These are phyloP conservation scores for Rhynchospora pubera DNA, from an alignment of 176 grass and related monocot species.

Conservation along the genomic window DNA sequence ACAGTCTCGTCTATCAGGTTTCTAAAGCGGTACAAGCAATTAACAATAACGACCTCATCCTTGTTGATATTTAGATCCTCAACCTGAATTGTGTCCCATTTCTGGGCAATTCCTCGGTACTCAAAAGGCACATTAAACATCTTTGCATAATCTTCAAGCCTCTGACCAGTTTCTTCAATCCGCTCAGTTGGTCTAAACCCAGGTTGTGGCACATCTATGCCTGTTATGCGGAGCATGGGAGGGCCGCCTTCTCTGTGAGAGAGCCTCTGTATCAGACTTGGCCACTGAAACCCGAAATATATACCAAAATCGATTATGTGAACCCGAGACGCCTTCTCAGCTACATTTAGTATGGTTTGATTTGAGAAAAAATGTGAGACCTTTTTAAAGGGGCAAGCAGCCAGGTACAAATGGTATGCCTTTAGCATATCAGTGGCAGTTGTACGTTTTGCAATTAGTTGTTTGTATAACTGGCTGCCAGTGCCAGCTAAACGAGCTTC, in stretches of 20 bases:
- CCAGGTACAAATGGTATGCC: conserved; percentile 90
- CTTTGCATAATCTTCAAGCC: conserved; percentile 76
- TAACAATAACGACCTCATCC: conserved; percentile 85
- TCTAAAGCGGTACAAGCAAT: conserved; percentile 90
- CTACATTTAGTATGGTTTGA: conserved; percentile 79
- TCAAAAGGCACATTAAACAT: conserved; percentile 73
- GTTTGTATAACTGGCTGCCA: conserved; percentile 76
- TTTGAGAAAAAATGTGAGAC: conserved; percentile 93
- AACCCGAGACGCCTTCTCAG: conserved; percentile 65
- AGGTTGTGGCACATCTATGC: conserved; percentile 89
- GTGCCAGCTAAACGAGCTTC: conserved; percentile 93
- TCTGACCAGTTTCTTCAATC: conserved; percentile 79
- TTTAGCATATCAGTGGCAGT: conserved; percentile 87
- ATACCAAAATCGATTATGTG: conserved; percentile 98
- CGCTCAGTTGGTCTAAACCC: conserved; percentile 86
- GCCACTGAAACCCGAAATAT: conserved; percentile 95
- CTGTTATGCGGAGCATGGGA: conserved; percentile 69
- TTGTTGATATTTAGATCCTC: conserved; percentile 66
- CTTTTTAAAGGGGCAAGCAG: conserved; percentile 93
- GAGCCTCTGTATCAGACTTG: conserved; percentile 80
- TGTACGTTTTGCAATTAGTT: conserved; percentile 76
- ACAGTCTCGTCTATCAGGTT: conserved; percentile 95
- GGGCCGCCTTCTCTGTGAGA: conserved; percentile 62
- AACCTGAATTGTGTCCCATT: conserved; percentile 76
- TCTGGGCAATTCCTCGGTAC: conserved; percentile 82